Conservation (phyloP, 2,329 filamentous ascomycete species). For the Sporothrix sp. region DNA sequence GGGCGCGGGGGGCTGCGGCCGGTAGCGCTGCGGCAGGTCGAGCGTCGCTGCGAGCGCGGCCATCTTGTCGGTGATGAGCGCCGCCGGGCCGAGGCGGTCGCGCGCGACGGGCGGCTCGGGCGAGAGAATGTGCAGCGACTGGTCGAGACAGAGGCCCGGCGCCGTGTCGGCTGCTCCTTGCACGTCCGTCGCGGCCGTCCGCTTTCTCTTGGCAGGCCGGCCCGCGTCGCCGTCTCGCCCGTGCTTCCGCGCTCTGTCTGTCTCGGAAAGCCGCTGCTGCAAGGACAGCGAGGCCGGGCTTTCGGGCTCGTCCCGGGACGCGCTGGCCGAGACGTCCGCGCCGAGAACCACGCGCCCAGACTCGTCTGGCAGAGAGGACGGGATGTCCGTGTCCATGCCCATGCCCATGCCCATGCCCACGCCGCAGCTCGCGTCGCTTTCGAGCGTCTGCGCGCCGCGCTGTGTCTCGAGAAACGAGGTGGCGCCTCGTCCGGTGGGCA, state of each 20-base stretch:
- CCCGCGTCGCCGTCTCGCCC: not conserved
- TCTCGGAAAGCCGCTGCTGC: not conserved
- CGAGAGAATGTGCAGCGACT: slow-evolving; percentile 39
- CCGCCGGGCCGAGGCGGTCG: slow-evolving; percentile 31
- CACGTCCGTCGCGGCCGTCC: no score
- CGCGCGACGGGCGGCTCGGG: slow-evolving; percentile 43
- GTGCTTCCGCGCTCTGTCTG: not conserved
- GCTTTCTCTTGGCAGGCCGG: no score
- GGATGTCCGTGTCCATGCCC: slow-evolving; percentile 11
- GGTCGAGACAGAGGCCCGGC: not conserved
- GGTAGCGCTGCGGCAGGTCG: slow-evolving; percentile 43
- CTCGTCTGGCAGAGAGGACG: slow-evolving; percentile 17
- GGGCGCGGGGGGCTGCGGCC: slow-evolving; percentile 27
- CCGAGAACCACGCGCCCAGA: slow-evolving; percentile 4
- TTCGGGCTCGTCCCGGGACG: not conserved
- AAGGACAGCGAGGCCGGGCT: not conserved
- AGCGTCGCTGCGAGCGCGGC: slow-evolving; percentile 43
- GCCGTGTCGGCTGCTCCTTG: no score
- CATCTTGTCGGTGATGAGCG: slow-evolving; percentile 48
- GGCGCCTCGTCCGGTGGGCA: not conserved
- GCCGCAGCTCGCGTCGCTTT: slow-evolving; percentile 3
- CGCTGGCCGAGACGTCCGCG: not conserved
- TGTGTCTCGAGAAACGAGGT: no score
- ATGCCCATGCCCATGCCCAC: slow-evolving; percentile 1
- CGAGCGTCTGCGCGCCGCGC: not conserved